phyloP scores from a whole-genome alignment of 306 rosid genomes.

The Fagus crenata region DNA sequence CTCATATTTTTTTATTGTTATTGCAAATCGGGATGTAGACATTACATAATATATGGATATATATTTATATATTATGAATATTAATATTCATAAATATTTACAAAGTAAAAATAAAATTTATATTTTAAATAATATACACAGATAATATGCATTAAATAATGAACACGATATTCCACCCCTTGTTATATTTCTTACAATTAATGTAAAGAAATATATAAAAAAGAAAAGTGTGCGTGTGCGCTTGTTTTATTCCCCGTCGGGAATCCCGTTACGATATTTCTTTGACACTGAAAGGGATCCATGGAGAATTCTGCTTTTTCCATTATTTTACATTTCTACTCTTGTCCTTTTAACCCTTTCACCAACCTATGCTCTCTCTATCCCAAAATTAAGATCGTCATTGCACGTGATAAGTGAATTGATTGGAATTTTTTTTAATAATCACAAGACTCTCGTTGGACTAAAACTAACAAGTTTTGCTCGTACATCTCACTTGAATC shows the following conservation, averaged over 20 bases:
- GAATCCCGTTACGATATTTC: constrained; percentile 5
- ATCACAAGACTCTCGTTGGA: background rate
- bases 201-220: background rate
- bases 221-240: background rate
- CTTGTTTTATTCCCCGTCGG: constrained; percentile 7
- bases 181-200: background rate
- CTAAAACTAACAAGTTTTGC: too few relatives aligned
- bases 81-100: too few relatives aligned
- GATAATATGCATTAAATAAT: too few relatives aligned
- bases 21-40: too few relatives aligned
- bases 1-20: background rate
- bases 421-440: background rate
- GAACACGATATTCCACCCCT: background rate
- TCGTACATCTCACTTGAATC: too few relatives aligned
- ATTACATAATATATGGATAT: too few relatives aligned
- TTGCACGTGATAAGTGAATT: constrained; percentile 37
- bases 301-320: constrained; percentile 16
- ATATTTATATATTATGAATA: too few relatives aligned
- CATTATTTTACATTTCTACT: background rate
- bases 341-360: background rate
- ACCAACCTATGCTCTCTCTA: background rate
- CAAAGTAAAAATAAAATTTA: too few relatives aligned
- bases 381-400: background rate
- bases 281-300: background rate
- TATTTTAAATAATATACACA: background rate